Conservation (phyloP, 2,329 filamentous ascomycete genomes). For the Gnomoniopsis smithogilvyi region DNA sequence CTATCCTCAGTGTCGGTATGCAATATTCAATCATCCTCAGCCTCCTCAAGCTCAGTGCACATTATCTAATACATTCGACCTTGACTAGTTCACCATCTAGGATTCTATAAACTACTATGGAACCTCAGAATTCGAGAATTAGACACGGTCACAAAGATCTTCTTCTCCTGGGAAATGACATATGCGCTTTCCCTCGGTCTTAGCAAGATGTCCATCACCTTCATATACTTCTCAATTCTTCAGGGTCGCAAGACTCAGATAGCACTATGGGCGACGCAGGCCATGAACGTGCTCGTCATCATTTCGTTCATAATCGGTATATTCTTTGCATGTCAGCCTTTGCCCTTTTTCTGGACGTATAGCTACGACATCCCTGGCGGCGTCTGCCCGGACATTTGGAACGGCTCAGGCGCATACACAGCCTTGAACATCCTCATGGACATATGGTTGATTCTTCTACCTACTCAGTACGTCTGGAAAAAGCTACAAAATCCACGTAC, state of each 20-base stretch:
- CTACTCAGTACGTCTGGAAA: slow-evolving; percentile 1
- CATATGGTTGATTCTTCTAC: not conserved
- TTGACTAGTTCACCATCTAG: not conserved
- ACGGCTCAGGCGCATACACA: not conserved
- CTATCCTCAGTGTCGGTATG: not conserved
- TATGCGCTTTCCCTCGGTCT: not conserved
- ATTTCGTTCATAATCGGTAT: not conserved
- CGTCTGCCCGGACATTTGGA: not conserved
- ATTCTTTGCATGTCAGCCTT: not conserved
- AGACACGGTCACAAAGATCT: slow-evolving; percentile 3
- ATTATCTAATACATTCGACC: not conserved
- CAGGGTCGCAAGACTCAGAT: not conserved
- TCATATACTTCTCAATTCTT: slow-evolving; percentile 3
- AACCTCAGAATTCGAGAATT: not conserved
- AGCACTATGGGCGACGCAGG: slow-evolving; percentile 2
- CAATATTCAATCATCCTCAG: not conserved
- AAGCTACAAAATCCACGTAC: not conserved
- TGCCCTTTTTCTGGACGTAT: slow-evolving; percentile 4
- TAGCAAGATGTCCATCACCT: not conserved
- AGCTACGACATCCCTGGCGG: not conserved
- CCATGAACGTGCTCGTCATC: not conserved
- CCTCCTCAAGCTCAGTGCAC: not conserved
- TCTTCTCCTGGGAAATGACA: not conserved
- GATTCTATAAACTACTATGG: not conserved
- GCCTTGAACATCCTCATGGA: slow-evolving; percentile 3